Base-by-base conservation (phyloP, 169 alveolate genomes). In the Pseudocohnilembus persalinus region DNA sequence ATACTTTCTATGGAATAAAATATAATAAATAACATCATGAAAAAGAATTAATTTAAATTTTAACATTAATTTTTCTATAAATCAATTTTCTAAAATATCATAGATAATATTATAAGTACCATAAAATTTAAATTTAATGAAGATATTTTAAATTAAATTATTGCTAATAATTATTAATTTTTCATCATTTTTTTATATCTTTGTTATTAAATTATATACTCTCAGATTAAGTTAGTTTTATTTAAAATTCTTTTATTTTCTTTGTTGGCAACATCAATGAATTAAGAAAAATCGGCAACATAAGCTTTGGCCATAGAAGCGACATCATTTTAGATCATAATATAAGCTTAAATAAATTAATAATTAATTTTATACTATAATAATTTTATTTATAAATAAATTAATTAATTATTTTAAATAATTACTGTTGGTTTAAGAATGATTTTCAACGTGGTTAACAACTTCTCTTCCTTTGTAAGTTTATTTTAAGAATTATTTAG, bases 281-380 rank as follows among this genome's bases (percentile, higher is more conserved):
- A 86, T 33, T 35, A 64, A 75, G 87, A 80, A 35, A 86, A 73
- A 86, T 86, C 90, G 75, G 79, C 75, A 34, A 86, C 90, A 81
- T 86, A 86, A n/a, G 90, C 90, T 77, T 81, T 86, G 33, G 90
- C 90, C 90, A 86, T 86, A 32, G 74, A 80, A 49, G 90, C 68
- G 4, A 86, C 90, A 63, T 86, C 90, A 31, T 79, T 81, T 75
- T 86, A 76, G 29, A 86, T 81, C 63, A 86, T 64, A 81, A 86
- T 81, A 81, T 86, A 86, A 81, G 84, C 86, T 86, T 15, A 24
- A 29, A 78, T 4, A 49, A 11, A 11, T 49, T 49, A 49, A 11
- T 11, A 20, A 11, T 49, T 11, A 49, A 49, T 11, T 11, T 49
- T 49, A 20, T 49, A 20, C 4, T 11, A 11, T 49, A 11, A 20